Evolutionary conservation across 2,329 filamentous ascomycete genomes (phyloP).

Genomic region (Fusarium stilboides): DNA sequence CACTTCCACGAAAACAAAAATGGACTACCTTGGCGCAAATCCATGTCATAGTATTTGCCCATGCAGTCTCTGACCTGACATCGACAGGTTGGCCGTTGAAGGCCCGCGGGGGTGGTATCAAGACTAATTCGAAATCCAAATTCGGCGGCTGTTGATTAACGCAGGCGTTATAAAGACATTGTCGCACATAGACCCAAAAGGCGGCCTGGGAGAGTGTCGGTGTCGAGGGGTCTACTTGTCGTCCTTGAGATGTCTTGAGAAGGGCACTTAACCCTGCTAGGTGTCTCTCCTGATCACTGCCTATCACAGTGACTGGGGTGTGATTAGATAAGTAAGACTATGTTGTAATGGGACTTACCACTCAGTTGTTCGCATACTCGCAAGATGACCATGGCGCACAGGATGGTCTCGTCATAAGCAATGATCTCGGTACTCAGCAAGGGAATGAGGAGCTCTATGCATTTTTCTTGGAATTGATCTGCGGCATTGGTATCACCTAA

Average conservation of each 20-base stretch:
- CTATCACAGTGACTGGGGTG: neutral
- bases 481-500: constrained; percentile 3
- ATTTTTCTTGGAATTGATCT: constrained; percentile 10
- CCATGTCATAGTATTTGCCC: constrained; percentile 42
- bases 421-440: constrained; percentile 12
- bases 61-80: constrained; percentile 33
- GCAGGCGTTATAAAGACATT: constrained; percentile 41
- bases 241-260: constrained; percentile 37
- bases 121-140: constrained; percentile 8
- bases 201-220: constrained; percentile 38
- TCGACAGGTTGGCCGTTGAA: neutral
- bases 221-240: constrained; percentile 28
- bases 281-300: constrained; percentile 38
- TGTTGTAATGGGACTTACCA: neutral
- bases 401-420: constrained; percentile 8
- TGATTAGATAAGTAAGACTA: neutral
- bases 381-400: constrained; percentile 23
- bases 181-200: constrained; percentile 40
- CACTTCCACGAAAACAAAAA: constrained; percentile 25
- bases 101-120: neutral
- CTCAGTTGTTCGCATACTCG: constrained; percentile 18
- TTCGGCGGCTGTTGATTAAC: constrained; percentile 39
- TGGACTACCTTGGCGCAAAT: constrained; percentile 39
- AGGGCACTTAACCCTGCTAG: constrained; percentile 33
- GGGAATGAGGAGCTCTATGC: constrained; percentile 17